Evolutionary conservation across 2,329 filamentous ascomycete species (phyloP), one percentile per base, ranked within the genome.

Genomic region (Fusarium musae): DNA sequence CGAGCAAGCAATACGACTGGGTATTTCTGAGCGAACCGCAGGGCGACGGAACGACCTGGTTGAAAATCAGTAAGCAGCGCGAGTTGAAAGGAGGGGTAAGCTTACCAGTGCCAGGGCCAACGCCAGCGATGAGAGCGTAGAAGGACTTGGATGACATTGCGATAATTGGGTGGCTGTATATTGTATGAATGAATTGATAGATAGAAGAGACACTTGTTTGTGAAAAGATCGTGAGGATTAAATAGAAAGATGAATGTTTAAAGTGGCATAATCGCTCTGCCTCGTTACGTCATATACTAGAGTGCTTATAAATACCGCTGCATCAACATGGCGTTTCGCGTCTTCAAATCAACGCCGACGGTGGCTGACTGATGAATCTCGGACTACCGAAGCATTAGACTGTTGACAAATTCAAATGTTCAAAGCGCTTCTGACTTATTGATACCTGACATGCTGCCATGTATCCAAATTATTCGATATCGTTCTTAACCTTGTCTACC

Each of bases 1-100:
- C 93, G 91, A 17, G 93, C 90, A n/a, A 96, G 87, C 3, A 96
- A 85, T 4, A 93, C 91, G 3, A 96, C 91, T 0, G 92, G 89
- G 78, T 96, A 96, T 13, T 87, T 78, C 69, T 90, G 82, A 43
- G 89, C 86, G 79, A 93, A 92, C 65, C 86, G 87, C 60, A 88
- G 82, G 26, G 90, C 90, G 11, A 84, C 80, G 5, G 87, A 82
- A 44, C 84, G 79, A 72, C 86, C 86, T 85, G 40, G 2, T 36
- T 1, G 6, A 21, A 17, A 13, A 17, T 53, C 21, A 56, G 36
- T 30, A 42, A 62, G 73, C 37, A 40, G 64, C 57, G 44, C 50
- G 5, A 21, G 53, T 11, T 54, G 28, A 53, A 36, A 47, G 53
- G 42, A 47, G 21, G 23, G 30, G 5, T 21, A 64, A 23, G 49